phyloP scores from a whole-genome alignment of 1,139 yeast species.

The Zygoascus hellenicus region DNA sequence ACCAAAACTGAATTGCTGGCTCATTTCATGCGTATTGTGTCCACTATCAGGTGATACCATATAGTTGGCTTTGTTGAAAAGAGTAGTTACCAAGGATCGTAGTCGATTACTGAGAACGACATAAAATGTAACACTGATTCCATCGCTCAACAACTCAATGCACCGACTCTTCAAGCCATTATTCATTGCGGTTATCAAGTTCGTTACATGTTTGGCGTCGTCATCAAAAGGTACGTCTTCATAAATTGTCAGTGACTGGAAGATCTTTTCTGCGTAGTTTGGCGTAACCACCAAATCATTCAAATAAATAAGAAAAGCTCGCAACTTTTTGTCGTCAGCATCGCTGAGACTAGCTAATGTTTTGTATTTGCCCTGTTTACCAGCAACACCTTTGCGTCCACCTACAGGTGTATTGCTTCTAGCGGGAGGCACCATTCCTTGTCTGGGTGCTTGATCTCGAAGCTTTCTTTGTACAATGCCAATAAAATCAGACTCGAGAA shows the following conservation, averaged over 20 bases:
- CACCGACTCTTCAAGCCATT: conserved; percentile 37
- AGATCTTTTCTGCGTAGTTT: conserved; percentile 47
- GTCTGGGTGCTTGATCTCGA: conserved; percentile 41
- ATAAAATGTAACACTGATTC: conserved; percentile 51
- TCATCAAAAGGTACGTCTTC: conserved; percentile 52
- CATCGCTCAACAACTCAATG: conserved; percentile 47
- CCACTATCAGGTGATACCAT: conserved; percentile 29
- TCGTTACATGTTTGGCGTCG: conserved; percentile 42
- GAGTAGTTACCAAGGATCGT: conserved; percentile 45
- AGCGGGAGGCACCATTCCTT: conserved; percentile 19
- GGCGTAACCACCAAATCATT: conserved; percentile 58
- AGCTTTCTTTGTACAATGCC: conserved; percentile 47
- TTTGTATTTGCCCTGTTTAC: not conserved
- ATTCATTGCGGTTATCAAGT: conserved; percentile 35
- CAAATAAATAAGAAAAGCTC: conserved; percentile 47
- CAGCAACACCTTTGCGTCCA: conserved; percentile 6
- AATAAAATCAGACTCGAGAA: conserved; percentile 44
- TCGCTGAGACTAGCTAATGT: conserved; percentile 23
- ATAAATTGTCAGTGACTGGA: conserved; percentile 38
- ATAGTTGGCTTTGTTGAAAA: conserved; percentile 51
- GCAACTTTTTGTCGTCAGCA: conserved; percentile 41
- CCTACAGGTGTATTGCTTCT: conserved; percentile 18
- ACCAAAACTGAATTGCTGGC: conserved; percentile 30
- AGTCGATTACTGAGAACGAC: conserved; percentile 52
- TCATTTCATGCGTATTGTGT: conserved; percentile 22